Base-by-base conservation (phyloP, 192 early-diverging fungal species). In the Rhizoclosmatium globosum region DNA sequence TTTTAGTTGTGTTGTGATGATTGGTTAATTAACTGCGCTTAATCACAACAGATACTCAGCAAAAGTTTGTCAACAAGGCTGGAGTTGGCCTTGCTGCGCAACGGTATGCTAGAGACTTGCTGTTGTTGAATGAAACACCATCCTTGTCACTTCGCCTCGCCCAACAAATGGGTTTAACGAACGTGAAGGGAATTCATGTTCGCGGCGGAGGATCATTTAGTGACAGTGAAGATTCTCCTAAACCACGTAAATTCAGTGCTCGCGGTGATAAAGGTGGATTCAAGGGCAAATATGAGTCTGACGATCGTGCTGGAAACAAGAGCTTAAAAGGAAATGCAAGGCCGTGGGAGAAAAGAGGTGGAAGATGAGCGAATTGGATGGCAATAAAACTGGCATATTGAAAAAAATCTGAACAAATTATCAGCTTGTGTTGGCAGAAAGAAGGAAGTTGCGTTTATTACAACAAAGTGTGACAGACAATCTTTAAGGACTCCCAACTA, bases 61-160 rank as follows among this genome's bases (percentile, higher is more conserved):
- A 48, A 41, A 56, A 39, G 17, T 71, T 47, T 46, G n/a, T 71
- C 15, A 23, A 45, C 0, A 48, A 57, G n/a, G 47, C 47, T 7
- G 15, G 44, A 31, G 47, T 31, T 6, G 69, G 38, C 3, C 31
- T 44, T 7, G 74, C 69, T 19, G 78, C 82, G 19, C 53, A 77
- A 57, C 69, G 73, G n/a, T 83, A 65, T 48, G 78, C 82, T 38
- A 68, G 43, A 38, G 43, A 64, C 23, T 3, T 83, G n/a, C 74
- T 83, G 0, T 48, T 67, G 61, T 69, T 80, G 6, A 21, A 59
- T 15, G 58, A 72, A 39, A 57, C 82, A 3, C 82, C 82, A 43
- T 13, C 53, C 21, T 46, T 83, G 41, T 53, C 44, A 42, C n/a
- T 23, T 3, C 15, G 15, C 11, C 38, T 80, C 39, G 62, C 70